Evolutionary conservation across 2,329 filamentous ascomycete species (phyloP).

Genomic region (Penicillium sp.): DNA sequence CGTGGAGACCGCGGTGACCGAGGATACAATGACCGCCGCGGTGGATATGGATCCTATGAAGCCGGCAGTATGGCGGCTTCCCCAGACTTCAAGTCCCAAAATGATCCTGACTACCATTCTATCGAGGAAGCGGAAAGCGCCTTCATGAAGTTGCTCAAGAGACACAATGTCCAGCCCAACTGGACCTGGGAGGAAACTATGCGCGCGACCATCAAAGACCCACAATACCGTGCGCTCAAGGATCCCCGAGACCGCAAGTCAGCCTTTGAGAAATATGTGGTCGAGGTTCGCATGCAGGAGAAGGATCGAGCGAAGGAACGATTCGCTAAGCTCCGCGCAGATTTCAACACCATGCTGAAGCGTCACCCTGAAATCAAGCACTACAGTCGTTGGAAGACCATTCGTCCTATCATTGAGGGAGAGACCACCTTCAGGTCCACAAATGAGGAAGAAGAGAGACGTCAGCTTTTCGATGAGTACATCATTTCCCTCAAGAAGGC

Average conservation of each 20-base stretch:
- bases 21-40: conserved; percentile 46
- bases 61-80: conserved; percentile 44
- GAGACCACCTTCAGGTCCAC: conserved; percentile 95
- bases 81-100: conserved; percentile 42
- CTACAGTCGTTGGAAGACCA: conserved; percentile 96
- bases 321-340: conserved; percentile 83
- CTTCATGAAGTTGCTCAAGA: conserved; percentile 85
- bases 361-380: conserved; percentile 96
- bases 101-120: conserved; percentile 76
- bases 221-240: conserved; percentile 89
- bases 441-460: conserved; percentile 81
- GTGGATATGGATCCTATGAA: conserved; percentile 47
- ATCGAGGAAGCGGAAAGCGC: conserved; percentile 89
- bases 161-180: conserved; percentile 82
- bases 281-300: conserved; percentile 87
- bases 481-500: conserved; percentile 78
- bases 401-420: conserved; percentile 87
- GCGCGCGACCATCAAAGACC: conserved; percentile 81
- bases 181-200: conserved; percentile 93
- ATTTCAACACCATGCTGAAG: conserved; percentile 94
- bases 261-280: conserved; percentile 92
- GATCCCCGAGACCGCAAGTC: conserved; percentile 87
- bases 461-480: conserved; percentile 92
- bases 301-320: conserved; percentile 94
- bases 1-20: conserved; percentile 19